phyloP scores from a whole-genome alignment of 176 grass and related monocot species.

The Musa itinerans region DNA sequence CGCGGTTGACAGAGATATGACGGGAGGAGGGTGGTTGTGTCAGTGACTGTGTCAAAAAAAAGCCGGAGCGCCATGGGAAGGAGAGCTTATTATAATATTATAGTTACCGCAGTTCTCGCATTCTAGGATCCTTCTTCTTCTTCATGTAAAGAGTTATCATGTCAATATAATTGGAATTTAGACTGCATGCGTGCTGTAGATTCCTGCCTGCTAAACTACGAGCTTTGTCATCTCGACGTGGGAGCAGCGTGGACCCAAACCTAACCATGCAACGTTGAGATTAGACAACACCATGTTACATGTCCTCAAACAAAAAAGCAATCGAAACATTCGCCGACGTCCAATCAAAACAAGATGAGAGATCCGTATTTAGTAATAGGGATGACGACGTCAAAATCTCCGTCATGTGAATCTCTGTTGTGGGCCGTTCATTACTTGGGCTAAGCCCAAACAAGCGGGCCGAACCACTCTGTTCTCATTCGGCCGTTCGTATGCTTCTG shows the following conservation, averaged over 20 bases:
- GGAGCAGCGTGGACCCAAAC: background rate
- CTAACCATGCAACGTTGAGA: background rate
- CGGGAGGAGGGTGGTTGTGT: slow-evolving; percentile 8
- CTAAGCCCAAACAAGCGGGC: too few species aligned
- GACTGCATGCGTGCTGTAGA: background rate
- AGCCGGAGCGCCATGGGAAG: background rate
- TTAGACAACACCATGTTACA: background rate
- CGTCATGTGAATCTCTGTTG: too few species aligned
- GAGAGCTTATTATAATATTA: too few species aligned
- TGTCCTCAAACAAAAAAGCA: background rate
- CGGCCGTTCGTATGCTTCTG: too few species aligned
- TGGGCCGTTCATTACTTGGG: too few species aligned
- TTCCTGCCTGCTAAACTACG: slow-evolving; percentile 1
- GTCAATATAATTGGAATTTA: slow-evolving; percentile 2
- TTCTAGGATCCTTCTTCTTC: background rate
- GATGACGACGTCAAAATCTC: too few species aligned
- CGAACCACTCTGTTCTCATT: too few species aligned
- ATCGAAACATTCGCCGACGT: too few species aligned
- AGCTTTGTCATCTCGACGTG: background rate
- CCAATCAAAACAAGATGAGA: too few species aligned
- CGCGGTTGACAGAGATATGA: slow-evolving; percentile 10
- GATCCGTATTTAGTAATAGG: too few species aligned
- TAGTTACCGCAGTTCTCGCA: background rate
- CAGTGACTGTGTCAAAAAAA: slow-evolving; percentile 7
- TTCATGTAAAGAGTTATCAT: slow-evolving; percentile 2